phyloP scores from a whole-genome alignment of 208 protist species.

The Spongospora subterranea region DNA sequence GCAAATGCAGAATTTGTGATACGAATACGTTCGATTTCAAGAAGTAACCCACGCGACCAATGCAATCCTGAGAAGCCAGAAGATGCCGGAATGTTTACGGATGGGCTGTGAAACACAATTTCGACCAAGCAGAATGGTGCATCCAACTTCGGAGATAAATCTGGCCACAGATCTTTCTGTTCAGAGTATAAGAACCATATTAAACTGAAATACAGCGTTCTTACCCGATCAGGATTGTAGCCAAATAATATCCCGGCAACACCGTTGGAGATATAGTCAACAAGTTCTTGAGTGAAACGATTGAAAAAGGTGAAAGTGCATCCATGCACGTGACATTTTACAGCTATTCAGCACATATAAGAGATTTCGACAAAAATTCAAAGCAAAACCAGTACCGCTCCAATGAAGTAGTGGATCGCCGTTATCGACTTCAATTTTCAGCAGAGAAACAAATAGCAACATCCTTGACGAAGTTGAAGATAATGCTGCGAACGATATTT shows the following conservation, averaged over 20 bases:
- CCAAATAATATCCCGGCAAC: constrained; percentile 10
- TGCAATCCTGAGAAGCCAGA: neutral
- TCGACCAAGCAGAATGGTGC: neutral
- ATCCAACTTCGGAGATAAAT: constrained; percentile 2
- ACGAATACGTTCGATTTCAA: neutral
- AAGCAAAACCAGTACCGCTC: neutral
- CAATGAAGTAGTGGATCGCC: neutral
- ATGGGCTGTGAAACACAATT: neutral
- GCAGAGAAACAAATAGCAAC: neutral
- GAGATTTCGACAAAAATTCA: neutral
- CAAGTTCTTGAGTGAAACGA: neutral
- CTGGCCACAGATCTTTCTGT: constrained; percentile 47
- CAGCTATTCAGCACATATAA: neutral
- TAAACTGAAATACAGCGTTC: neutral
- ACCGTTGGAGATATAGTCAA: constrained; percentile 37
- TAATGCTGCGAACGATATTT: neutral
- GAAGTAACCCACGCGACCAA: neutral
- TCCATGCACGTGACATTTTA: neutral
- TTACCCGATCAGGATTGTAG: constrained; percentile 48
- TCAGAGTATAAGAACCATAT: neutral
- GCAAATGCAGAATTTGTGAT: constrained; percentile 23
- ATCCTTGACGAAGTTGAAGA: neutral
- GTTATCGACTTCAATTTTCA: neutral
- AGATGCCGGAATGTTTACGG: neutral
- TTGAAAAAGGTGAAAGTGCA: neutral